phyloP scores from a whole-genome alignment of 129 eudicot genomes.

The Rutidosis leptorrhynchoides region DNA sequence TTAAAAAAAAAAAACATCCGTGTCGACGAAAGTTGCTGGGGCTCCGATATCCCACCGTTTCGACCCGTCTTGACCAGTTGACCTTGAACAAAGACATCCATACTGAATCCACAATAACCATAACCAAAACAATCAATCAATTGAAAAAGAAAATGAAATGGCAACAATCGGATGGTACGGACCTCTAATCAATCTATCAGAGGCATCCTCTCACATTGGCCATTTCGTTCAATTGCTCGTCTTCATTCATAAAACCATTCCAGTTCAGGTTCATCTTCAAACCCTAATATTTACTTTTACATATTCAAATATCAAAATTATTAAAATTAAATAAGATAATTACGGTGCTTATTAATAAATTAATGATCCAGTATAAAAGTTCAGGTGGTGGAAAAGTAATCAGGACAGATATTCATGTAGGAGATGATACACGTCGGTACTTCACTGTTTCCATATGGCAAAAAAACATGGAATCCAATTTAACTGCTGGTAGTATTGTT shows the following conservation, averaged over 20 bases:
- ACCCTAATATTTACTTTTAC: slow-evolving; percentile 6
- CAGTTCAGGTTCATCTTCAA: slow-evolving; percentile 51
- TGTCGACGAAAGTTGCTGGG: too few species aligned
- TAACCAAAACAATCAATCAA: too few species aligned
- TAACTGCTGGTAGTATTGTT: slow-evolving; percentile 48
- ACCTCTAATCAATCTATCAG: slow-evolving; percentile 63
- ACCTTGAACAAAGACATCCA: too few species aligned
- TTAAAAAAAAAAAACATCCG: too few species aligned
- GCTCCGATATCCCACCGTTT: too few species aligned
- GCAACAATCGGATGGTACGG: slow-evolving; percentile 76
- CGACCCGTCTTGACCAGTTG: too few species aligned
- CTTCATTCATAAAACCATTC: slow-evolving; percentile 55
- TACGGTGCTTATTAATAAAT: neutral
- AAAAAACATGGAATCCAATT: slow-evolving; percentile 50
- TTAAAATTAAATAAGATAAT: too few species aligned
- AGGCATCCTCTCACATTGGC: slow-evolving; percentile 56
- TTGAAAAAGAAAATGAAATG: slow-evolving; percentile 25
- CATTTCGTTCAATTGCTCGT: slow-evolving; percentile 70
- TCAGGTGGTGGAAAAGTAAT: slow-evolving; percentile 56
- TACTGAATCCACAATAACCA: neutral
- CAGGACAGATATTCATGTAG: slow-evolving; percentile 75
- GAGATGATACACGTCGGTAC: slow-evolving; percentile 68
- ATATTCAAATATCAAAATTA: neutral
- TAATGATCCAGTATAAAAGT: slow-evolving; percentile 53
- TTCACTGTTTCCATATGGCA: slow-evolving; percentile 71